Base-by-base conservation (phyloP, 768 basidiomycete species). In the Dioszegia hungarica region DNA sequence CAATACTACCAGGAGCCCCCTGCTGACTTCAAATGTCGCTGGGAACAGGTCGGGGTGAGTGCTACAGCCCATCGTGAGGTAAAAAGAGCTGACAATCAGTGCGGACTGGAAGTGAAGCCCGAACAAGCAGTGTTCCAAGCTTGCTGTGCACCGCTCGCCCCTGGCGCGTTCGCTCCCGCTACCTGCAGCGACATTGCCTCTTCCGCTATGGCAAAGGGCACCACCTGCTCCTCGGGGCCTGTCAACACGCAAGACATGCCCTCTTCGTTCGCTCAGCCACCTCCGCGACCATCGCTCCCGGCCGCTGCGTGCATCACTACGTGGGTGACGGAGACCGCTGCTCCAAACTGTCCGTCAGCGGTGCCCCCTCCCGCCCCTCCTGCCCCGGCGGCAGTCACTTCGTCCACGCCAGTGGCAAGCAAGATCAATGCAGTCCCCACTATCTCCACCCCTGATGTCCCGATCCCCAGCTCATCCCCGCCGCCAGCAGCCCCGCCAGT, bases 261-360 rank as follows among this genome's bases (percentile, higher is more conserved):
- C 9, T 24, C 52, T 4, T 22, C 57, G 45, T 54, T 59, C 58
- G 31, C 44, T 47, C 29, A 38, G 34, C 48, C 51, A 28, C 55
- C 51, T 31, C 25, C 44, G 24, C 39, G 25, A 25, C n/a, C 50
- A 3, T 17, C 39, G 8, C 27, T 54, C 29, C 9, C 37, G 17
- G 33, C 39, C n/a, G 17, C 29, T n/a, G 22, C 47, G 6, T 51
- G 49, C 27, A 38, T 38, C n/a, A 51, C 49, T 4, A 24, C 34
- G 5, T 51, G 49, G 49, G 34, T 51, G 12, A 51, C 49, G 15
- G 49, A 38, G 36, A 51, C 49, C 11, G 49, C 49, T 27, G 17
- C 34, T n/a, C 33, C 34, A 8, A 27, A 39, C 15, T 51, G 49
- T 15, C 33, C 45, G 5, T 6, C 24, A 8, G 43, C 19, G 43